Conservation (phyloP, 2,329 filamentous ascomycete species). For the Nothophoma quercina region DNA sequence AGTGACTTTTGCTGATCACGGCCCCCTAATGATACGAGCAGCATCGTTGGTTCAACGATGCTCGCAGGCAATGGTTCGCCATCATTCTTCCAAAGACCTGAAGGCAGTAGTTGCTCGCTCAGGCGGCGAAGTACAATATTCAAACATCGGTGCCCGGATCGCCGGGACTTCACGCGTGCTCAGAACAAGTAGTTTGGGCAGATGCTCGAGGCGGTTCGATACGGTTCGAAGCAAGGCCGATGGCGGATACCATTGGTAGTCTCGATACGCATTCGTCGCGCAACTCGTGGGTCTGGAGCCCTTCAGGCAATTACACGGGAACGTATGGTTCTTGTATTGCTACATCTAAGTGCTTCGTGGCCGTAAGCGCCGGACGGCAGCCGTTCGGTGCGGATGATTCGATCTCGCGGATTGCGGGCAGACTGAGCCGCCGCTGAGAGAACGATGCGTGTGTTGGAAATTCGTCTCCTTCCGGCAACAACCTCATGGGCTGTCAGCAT, state of each 20-base stretch:
- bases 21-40: not conserved
- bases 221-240: conserved; percentile 16
- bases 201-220: conserved; percentile 22
- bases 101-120: not conserved
- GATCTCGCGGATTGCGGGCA: conserved; percentile 21
- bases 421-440: conserved; percentile 4
- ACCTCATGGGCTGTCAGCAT: conserved; percentile 29
- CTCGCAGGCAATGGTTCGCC: not conserved
- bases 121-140: not conserved
- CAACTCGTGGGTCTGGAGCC: conserved; percentile 18
- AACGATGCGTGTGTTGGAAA: conserved; percentile 10
- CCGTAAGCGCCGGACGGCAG: conserved; percentile 33
- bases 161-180: conserved; percentile 17
- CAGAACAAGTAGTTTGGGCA: conserved; percentile 8
- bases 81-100: not conserved
- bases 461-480: conserved; percentile 14
- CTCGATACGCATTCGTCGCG: conserved; percentile 21
- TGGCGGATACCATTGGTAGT: conserved; percentile 16
- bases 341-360: conserved; percentile 36
- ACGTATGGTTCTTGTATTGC: conserved; percentile 39
- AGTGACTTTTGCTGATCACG: not conserved
- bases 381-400: conserved; percentile 22
- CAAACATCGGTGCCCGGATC: not conserved
- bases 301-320: conserved; percentile 4
- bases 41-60: not conserved